Conservation (phyloP, 164 flowering plant genomes). For the Protea cynaroides region DNA sequence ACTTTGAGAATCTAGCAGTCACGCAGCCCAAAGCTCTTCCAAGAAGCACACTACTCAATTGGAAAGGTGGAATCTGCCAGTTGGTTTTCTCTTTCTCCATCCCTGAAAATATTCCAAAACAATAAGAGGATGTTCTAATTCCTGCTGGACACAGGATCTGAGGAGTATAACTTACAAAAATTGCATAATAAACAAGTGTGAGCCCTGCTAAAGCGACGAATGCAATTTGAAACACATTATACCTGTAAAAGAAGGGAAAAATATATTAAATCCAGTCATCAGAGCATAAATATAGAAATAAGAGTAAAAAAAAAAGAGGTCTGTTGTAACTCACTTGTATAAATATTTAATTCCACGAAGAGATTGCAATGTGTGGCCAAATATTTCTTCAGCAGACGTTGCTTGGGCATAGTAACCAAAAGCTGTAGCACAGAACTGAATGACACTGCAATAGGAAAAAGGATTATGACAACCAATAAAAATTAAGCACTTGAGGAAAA, state of each 20-base stretch:
- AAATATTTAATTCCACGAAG: conserved; percentile 91
- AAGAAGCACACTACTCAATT: conserved; percentile 15
- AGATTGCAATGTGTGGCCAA: conserved; percentile 95
- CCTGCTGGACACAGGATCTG: neutral
- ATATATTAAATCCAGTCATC: conserved; percentile 7
- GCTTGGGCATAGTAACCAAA: conserved; percentile 98
- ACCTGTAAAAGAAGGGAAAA: conserved; percentile 43
- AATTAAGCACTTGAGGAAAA: neutral
- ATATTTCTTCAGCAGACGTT: conserved; percentile 97
- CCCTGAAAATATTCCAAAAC: conserved; percentile 41
- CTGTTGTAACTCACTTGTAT: conserved; percentile 62
- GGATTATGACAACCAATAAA: neutral
- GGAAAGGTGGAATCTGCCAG: conserved; percentile 87
- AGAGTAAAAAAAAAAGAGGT: neutral
- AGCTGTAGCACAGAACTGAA: conserved; percentile 94
- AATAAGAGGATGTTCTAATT: neutral
- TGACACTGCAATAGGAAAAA: conserved; percentile 58
- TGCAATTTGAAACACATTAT: conserved; percentile 92
- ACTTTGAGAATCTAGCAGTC: conserved; percentile 4
- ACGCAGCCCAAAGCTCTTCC: conserved; percentile 3
- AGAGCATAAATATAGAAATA: neutral
- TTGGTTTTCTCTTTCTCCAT: conserved; percentile 84
- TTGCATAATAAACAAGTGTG: conserved; percentile 74
- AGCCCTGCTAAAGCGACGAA: conserved; percentile 72
- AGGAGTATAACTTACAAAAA: conserved; percentile 68